phyloP scores from a whole-genome alignment of 23 red algal species.

The Gracilariopsis chorda region DNA sequence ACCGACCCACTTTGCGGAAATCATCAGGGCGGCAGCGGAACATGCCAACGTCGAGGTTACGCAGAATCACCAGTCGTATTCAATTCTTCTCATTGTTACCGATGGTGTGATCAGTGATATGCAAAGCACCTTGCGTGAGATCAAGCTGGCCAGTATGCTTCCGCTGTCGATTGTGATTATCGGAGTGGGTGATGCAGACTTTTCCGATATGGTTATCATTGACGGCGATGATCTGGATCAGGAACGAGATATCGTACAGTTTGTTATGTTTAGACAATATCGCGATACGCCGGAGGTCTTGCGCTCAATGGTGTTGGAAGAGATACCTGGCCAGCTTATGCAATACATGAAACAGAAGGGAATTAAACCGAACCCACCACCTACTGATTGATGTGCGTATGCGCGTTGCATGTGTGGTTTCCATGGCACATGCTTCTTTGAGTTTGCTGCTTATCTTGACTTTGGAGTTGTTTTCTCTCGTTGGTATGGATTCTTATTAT shows the following conservation, averaged over 20 bases:
- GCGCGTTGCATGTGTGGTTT: no score
- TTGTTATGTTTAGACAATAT: constrained; percentile 66
- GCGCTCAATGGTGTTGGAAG: constrained; percentile 50
- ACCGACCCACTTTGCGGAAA: constrained; percentile 71
- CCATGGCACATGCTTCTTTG: no score
- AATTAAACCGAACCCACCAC: constrained; percentile 46
- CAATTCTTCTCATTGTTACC: constrained; percentile 75
- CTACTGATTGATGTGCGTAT: constrained; percentile 32
- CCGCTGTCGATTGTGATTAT: constrained; percentile 84
- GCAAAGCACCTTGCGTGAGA: constrained; percentile 54
- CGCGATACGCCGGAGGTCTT: constrained; percentile 45
- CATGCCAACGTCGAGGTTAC: constrained; percentile 31
- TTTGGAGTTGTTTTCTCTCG: no score
- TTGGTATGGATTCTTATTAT: no score
- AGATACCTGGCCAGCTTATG: constrained; percentile 68
- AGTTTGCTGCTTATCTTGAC: no score
- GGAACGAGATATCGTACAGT: constrained; percentile 78
- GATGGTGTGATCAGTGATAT: constrained; percentile 89
- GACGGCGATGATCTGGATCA: constrained; percentile 53
- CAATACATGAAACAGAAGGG: constrained; percentile 47
- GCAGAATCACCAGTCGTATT: constrained; percentile 44
- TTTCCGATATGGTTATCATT: constrained; percentile 63
- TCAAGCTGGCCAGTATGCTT: constrained; percentile 41
- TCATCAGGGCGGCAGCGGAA: constrained; percentile 55
- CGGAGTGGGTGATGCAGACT: constrained; percentile 81